These are phyloP conservation scores for Verticillium nubilum DNA, from an alignment of 2,329 filamentous ascomycete genomes.

Conservation along the genomic window DNA sequence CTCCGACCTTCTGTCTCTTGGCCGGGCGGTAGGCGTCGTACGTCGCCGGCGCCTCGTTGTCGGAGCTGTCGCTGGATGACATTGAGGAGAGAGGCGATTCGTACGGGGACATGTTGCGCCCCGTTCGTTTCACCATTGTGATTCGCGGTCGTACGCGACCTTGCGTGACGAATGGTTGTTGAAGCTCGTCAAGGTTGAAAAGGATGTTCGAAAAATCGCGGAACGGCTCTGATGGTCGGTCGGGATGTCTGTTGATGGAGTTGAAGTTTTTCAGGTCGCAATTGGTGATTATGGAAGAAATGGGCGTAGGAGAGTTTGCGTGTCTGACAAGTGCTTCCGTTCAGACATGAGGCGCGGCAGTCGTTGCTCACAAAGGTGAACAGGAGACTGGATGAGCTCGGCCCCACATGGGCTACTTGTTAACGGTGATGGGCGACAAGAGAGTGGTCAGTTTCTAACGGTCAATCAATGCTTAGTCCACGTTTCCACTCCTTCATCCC, in stretches of 20 bases:
- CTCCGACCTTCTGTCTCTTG: conserved; percentile 29
- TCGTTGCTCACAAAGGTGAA: not conserved
- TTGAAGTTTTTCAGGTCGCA: not conserved
- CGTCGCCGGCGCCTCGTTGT: conserved; percentile 10
- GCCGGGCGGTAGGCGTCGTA: conserved; percentile 25
- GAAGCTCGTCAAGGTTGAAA: not conserved
- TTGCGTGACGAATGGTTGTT: not conserved
- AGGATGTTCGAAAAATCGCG: not conserved
- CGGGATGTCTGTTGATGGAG: not conserved
- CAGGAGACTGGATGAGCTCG: not conserved
- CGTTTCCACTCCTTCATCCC: not conserved
- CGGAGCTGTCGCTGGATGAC: conserved; percentile 11
- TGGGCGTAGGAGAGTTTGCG: not conserved
- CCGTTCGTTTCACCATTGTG: not conserved
- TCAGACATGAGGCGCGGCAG: not conserved
- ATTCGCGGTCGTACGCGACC: not conserved
- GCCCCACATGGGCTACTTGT: not conserved
- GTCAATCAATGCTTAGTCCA: not conserved
- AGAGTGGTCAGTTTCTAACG: not conserved
- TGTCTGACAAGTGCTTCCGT: not conserved
- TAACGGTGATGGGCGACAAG: not conserved
- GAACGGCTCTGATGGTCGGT: not conserved
- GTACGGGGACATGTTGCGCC: not conserved
- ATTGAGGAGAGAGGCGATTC: conserved; percentile 12
- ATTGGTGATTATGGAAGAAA: not conserved